phyloP scores from a whole-genome alignment of 2,329 filamentous ascomycete species.

The Plectosphaerella cucumerina region DNA sequence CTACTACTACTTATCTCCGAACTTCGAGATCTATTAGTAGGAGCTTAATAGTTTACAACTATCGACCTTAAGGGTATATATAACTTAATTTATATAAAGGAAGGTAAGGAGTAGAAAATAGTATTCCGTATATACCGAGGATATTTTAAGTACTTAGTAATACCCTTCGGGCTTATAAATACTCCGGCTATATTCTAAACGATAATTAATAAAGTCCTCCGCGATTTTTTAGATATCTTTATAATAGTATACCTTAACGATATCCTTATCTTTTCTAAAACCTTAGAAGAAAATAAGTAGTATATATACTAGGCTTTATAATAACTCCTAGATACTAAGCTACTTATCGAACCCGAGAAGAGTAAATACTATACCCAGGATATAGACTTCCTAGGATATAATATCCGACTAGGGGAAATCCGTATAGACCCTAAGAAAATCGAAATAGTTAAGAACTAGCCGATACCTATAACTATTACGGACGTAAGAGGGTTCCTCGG shows the following conservation, averaged over 20 bases:
- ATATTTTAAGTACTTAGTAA: no score
- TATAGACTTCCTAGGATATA: neutral
- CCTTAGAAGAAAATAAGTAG: neutral
- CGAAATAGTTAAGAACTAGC: no score
- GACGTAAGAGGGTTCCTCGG: neutral
- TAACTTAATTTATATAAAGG: conserved; percentile 15
- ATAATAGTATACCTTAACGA: neutral
- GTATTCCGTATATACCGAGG: no score
- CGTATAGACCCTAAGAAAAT: no score
- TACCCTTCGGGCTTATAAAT: no score
- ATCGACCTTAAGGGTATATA: conserved; percentile 23
- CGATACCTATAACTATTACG: neutral
- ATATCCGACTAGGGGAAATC: no score
- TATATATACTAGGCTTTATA: neutral
- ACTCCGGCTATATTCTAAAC: no score
- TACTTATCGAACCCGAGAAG: neutral
- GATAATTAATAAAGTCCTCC: no score
- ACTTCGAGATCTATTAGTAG: conserved; percentile 15
- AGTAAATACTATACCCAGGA: neutral
- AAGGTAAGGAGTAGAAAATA: no score
- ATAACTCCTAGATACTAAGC: neutral
- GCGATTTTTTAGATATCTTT: neutral
- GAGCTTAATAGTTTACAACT: conserved; percentile 18
- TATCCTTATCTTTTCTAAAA: neutral
- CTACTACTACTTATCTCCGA: conserved; percentile 26